Evolutionary conservation across 345 rosid species (phyloP).

Genomic region (Camelina hispida): DNA sequence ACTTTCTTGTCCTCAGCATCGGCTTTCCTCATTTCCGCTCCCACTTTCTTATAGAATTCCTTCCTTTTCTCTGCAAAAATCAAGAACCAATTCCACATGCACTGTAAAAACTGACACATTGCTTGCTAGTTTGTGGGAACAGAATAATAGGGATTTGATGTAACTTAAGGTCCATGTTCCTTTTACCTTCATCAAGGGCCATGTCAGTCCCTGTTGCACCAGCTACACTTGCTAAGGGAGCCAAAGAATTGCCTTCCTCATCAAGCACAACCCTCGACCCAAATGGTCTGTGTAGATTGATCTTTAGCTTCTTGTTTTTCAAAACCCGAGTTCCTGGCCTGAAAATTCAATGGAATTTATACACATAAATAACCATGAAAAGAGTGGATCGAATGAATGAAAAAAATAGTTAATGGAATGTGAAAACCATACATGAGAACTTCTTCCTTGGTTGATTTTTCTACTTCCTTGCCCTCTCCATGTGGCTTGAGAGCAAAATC

Average conservation of each 20-base stretch:
- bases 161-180: conserved; percentile 5
- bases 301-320: conserved; percentile 91
- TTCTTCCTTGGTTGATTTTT: conserved; percentile 47
- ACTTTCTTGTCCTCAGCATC: conserved; percentile 84
- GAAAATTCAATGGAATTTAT: conserved; percentile 31
- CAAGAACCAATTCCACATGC: conserved; percentile 2
- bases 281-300: conserved; percentile 74
- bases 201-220: conserved; percentile 51
- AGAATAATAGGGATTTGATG: conserved; percentile 2
- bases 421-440: conserved; percentile 54
- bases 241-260: conserved; percentile 78
- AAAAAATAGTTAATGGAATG: conserved; percentile 6
- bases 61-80: conserved; percentile 57
- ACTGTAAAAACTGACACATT: conserved; percentile 1
- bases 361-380: conserved; percentile 1
- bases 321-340: conserved; percentile 72
- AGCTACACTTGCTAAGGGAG: conserved; percentile 85
- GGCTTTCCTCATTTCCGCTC: conserved; percentile 73
- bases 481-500: conserved; percentile 50
- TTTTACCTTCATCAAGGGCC: conserved; percentile 73
- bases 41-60: conserved; percentile 66
- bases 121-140: conserved; percentile 4
- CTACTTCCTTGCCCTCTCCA: conserved; percentile 44
- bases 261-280: conserved; percentile 85
- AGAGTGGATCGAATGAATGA: conserved; percentile 8